Base-by-base conservation (phyloP, 1,139 yeast species). In the Arxiozyma heterogenica region DNA sequence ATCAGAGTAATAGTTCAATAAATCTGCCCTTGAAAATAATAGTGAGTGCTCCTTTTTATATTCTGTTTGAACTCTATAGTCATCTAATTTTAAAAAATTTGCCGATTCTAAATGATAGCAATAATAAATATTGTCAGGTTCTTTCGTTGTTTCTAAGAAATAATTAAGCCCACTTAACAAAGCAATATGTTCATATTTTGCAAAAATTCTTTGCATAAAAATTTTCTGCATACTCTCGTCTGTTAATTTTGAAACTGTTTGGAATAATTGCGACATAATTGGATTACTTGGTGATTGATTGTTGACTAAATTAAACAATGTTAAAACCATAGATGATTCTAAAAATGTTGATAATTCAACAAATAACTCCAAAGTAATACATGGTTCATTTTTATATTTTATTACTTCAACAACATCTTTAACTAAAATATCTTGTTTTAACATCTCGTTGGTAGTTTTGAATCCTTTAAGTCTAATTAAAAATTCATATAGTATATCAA, bases 401-500 rank as follows among this genome's bases (percentile, higher is more conserved):
- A 65, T 49, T 11, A 68, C 53, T 47, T 59, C 59, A 21, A 59
- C 56, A 15, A 66, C 48, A 52, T 68, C 65, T 8, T 55, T 53
- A 17, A 58, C 54, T n/a, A 67, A 48, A 6, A 63, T 57, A 15
- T 53, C 49, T n/a, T 51, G 54, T 42, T 57, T 59, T 4, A 44
- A 44, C 4, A 30, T 30, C 23, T 51, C 50, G 17, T 57, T 41
- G 3, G 27, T 43, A 11, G 43, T 39, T n/a, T 54, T 54, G n/a
- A 49, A 34, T 8, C 59, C 57, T 30, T 59, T 63, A 41, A 65
- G 50, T 53, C 64, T 63, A 41, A 59, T 51, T 12, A 64, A 53
- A 21, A 68, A 52, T 41, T 68, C 72, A 45, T 67, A 66, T 25
- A 69, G 50, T 60, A 68, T 65, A 52, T 69, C 72, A 11, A 64